Conservation (phyloP, 345 rosid genomes). For the Boechera retrofracta region DNA sequence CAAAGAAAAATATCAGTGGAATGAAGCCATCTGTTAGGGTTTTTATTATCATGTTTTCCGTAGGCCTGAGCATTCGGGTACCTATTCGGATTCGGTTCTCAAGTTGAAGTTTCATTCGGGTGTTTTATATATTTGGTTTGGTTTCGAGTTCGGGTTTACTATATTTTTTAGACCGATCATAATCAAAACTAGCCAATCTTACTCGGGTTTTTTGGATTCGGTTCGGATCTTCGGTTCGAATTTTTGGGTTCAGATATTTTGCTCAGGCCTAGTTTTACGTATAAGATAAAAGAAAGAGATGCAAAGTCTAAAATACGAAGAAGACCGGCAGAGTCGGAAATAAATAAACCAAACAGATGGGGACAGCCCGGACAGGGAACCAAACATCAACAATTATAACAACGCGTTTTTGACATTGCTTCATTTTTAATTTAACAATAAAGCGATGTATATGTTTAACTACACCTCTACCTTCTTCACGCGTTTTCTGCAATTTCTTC, state of each 20-base stretch:
- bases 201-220: too few relatives aligned
- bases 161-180: too few relatives aligned
- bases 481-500: constrained; percentile 43
- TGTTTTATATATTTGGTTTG: too few relatives aligned
- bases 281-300: neutral
- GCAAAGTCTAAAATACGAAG: constrained; percentile 7
- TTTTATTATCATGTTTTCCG: too few relatives aligned
- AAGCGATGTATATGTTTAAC: constrained; percentile 39
- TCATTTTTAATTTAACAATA: constrained; percentile 22
- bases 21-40: neutral
- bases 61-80: too few relatives aligned
- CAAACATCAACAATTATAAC: constrained; percentile 44
- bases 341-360: constrained; percentile 24
- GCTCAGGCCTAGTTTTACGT: too few relatives aligned
- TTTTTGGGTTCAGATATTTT: too few relatives aligned
- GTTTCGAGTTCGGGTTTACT: too few relatives aligned
- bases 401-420: constrained; percentile 50
- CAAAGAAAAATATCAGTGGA: neutral
- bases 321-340: constrained; percentile 22
- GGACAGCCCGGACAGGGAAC: constrained; percentile 28
- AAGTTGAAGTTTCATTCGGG: too few relatives aligned
- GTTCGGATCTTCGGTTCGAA: too few relatives aligned
- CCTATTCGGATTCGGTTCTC: too few relatives aligned
- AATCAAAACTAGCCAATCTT: too few relatives aligned
- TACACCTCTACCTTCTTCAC: constrained; percentile 44